Conservation (phyloP, 2,329 filamentous ascomycete genomes). For the Cytospora mali region DNA sequence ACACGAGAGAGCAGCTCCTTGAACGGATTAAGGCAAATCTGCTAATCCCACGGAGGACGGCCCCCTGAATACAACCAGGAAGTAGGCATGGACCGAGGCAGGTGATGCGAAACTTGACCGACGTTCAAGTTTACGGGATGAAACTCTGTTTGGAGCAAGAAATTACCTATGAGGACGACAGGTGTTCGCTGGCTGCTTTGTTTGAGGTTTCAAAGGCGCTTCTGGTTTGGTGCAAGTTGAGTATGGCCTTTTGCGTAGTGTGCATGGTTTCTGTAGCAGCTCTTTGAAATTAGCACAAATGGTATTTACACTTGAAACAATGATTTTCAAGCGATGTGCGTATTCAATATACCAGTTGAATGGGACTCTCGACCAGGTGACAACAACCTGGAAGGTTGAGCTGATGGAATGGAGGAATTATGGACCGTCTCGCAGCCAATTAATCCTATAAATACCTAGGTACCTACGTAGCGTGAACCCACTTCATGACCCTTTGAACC, state of each 20-base stretch:
- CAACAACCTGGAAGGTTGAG: background rate
- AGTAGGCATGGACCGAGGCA: background rate
- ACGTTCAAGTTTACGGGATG: background rate
- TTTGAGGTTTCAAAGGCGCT: background rate
- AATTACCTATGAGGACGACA: background rate
- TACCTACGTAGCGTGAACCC: background rate
- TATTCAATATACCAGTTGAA: background rate
- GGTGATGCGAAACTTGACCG: background rate
- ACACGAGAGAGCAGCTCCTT: constrained; percentile 50
- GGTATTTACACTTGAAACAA: background rate
- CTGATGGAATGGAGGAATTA: background rate
- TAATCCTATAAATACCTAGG: background rate
- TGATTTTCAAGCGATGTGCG: background rate
- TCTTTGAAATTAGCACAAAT: background rate
- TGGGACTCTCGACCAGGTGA: background rate
- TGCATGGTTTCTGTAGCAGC: background rate
- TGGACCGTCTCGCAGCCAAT: background rate
- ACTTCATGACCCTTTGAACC: background rate
- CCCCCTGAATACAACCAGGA: background rate
- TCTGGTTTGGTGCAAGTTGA: background rate
- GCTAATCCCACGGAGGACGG: constrained; percentile 39
- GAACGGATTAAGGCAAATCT: constrained; percentile 52
- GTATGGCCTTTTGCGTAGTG: background rate
- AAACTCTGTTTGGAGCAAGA: background rate
- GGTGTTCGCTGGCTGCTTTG: background rate